Evolutionary conservation across 345 rosid species (phyloP).

Genomic region (Arabis hirsuta): DNA sequence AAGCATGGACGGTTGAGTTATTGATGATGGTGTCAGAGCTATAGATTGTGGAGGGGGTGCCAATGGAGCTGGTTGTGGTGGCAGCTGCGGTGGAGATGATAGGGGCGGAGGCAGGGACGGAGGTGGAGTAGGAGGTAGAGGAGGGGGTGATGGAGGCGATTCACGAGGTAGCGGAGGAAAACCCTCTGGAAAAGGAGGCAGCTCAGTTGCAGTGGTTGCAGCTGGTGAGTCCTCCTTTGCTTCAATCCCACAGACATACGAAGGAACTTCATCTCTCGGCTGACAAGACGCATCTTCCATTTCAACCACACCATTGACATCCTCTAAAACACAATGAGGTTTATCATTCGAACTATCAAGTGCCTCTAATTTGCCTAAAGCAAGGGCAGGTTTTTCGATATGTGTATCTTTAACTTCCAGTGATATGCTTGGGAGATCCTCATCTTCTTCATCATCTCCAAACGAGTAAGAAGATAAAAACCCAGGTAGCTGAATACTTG

Average conservation of each 20-base stretch:
- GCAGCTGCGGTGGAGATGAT: constrained; percentile 46
- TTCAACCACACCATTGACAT: constrained; percentile 85
- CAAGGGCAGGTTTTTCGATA: constrained; percentile 47
- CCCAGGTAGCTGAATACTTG: constrained; percentile 85
- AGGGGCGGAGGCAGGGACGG: constrained; percentile 49
- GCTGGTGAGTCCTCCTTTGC: constrained; percentile 44
- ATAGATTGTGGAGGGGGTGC: constrained; percentile 46
- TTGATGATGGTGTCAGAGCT: constrained; percentile 44
- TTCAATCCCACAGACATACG: constrained; percentile 44
- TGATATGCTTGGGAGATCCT: constrained; percentile 55
- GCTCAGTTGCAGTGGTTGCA: constrained; percentile 42
- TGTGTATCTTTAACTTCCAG: constrained; percentile 48
- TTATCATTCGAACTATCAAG: constrained; percentile 59
- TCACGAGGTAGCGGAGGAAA: constrained; percentile 69
- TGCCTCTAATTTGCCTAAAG: constrained; percentile 55
- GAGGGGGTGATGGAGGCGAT: constrained; percentile 69
- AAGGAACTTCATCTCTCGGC: constrained; percentile 60
- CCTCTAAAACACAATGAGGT: constrained; percentile 73
- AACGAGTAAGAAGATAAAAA: constrained; percentile 63
- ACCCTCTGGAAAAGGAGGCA: constrained; percentile 50
- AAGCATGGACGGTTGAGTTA: constrained; percentile 48
- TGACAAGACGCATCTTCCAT: constrained; percentile 86
- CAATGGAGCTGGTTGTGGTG: constrained; percentile 73
- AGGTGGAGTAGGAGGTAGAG: constrained; percentile 68
- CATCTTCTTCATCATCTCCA: constrained; percentile 69